A percentile compares a stretch with the other conserved stretches of the same genome.
phyloP scores from a whole-genome alignment of 768 basidiomycete species.

The Naganishia randhawae region DNA sequence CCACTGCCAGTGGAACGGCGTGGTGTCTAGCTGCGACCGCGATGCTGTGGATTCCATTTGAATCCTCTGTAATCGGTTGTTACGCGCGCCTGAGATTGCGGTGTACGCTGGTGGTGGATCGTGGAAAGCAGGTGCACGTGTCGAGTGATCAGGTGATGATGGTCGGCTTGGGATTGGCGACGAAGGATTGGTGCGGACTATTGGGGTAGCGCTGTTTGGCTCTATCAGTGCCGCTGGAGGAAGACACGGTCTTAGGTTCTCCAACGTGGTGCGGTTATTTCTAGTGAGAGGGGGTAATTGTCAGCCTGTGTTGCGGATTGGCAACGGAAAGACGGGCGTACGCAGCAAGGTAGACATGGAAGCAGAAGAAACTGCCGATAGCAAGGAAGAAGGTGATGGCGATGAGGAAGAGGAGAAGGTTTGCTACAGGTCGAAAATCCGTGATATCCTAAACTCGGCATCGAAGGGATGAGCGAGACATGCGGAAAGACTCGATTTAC shows the following conservation, averaged over 20 bases:
- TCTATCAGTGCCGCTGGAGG: slow-evolving; percentile 14
- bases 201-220: not conserved
- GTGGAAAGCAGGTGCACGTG: not conserved
- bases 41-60: not conserved
- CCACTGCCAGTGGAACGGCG: slow-evolving; percentile 8
- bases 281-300: not conserved
- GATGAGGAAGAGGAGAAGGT: slow-evolving; percentile 38
- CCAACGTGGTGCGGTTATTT: slow-evolving; percentile 15
- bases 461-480: too few species aligned
- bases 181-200: not conserved
- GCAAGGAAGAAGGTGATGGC: slow-evolving; percentile 38
- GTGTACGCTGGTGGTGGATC: not conserved
- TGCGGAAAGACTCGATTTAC: too few species aligned
- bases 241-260: slow-evolving; percentile 7
- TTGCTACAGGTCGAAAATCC: slow-evolving; percentile 38
- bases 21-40: not conserved
- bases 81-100: not conserved
- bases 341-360: slow-evolving; percentile 37
- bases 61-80: not conserved
- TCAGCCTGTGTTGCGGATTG: not conserved
- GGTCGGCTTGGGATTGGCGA: not conserved
- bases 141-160: not conserved
- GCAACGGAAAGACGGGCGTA: not conserved
- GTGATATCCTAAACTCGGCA: slow-evolving; percentile 18
- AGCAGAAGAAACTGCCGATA: slow-evolving; percentile 39